Conservation (phyloP, 208 protist genomes). For the Strigomonas galati region DNA sequence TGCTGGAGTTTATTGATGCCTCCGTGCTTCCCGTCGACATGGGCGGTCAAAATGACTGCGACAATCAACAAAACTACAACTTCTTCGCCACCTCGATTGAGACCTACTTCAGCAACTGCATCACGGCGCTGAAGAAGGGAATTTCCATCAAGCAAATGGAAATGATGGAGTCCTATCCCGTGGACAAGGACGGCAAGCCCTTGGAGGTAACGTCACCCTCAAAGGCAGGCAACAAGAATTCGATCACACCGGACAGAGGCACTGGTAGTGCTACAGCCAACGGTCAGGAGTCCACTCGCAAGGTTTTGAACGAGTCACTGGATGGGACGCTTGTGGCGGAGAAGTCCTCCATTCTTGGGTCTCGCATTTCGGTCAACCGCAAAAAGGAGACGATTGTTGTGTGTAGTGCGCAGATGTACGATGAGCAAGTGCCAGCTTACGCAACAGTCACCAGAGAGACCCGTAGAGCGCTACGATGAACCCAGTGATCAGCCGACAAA, state of each 20-base stretch:
- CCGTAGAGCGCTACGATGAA: neutral
- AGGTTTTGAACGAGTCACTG: neutral
- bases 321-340: neutral
- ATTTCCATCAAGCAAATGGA: conserved; percentile 60
- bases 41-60: conserved; percentile 67
- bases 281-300: neutral
- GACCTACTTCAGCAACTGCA: conserved; percentile 46
- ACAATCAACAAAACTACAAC: conserved; percentile 50
- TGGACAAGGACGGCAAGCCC: conserved; percentile 37
- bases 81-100: conserved; percentile 45
- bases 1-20: conserved; percentile 57
- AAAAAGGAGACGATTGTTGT: conserved; percentile 14
- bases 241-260: neutral
- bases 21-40: conserved; percentile 62
- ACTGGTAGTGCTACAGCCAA: neutral
- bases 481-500: neutral
- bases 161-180: conserved; percentile 55
- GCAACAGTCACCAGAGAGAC: neutral
- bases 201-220: neutral
- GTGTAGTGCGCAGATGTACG: conserved; percentile 6
- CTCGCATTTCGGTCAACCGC: conserved; percentile 7
- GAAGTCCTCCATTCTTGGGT: neutral
- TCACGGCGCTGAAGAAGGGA: conserved; percentile 25
- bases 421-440: neutral
- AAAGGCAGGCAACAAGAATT: neutral